phyloP scores from a whole-genome alignment of 331 rosid genomes.

The Quercus tomentella region DNA sequence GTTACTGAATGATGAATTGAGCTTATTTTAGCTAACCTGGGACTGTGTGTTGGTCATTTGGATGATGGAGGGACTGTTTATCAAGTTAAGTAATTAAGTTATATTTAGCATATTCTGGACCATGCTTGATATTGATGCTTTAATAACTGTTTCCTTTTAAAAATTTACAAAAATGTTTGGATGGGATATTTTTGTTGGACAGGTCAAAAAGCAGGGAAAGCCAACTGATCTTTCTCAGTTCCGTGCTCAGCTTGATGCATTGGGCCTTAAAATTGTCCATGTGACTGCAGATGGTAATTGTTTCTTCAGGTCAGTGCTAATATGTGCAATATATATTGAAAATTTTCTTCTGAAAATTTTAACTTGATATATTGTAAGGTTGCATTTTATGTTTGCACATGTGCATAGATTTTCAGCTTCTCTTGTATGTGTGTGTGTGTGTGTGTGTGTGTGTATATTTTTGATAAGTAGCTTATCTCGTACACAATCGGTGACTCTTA shows the following conservation, averaged over 20 bases:
- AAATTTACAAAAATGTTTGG: not conserved
- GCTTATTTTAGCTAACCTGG: not conserved
- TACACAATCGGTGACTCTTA: not conserved
- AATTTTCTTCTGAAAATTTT: conserved; percentile 8
- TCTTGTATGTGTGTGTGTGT: not conserved
- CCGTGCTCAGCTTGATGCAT: conserved; percentile 59
- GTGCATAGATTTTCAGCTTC: not conserved
- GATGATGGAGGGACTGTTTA: not conserved
- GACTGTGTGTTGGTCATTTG: not conserved
- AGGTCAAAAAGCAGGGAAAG: conserved; percentile 68
- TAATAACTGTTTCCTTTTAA: conserved; percentile 1
- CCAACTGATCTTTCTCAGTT: conserved; percentile 48
- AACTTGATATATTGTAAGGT: not conserved
- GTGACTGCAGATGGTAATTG: conserved; percentile 93
- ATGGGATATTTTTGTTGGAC: conserved; percentile 19
- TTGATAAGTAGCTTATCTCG: not conserved
- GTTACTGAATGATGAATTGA: not conserved
- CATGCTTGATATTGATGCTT: conserved; percentile 18
- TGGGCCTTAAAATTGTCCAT: conserved; percentile 58
- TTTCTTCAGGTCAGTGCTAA: conserved; percentile 67
- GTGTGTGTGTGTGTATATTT: too few species aligned
- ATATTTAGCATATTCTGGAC: not conserved
- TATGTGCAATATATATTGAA: not conserved
- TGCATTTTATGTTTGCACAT: not conserved
- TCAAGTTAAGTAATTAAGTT: not conserved